A percentile compares a stretch with the other conserved stretches of the same genome.
phyloP scores from a whole-genome alignment of 495 filamentous ascomycete species.

The Penicillium bovifimosum region DNA sequence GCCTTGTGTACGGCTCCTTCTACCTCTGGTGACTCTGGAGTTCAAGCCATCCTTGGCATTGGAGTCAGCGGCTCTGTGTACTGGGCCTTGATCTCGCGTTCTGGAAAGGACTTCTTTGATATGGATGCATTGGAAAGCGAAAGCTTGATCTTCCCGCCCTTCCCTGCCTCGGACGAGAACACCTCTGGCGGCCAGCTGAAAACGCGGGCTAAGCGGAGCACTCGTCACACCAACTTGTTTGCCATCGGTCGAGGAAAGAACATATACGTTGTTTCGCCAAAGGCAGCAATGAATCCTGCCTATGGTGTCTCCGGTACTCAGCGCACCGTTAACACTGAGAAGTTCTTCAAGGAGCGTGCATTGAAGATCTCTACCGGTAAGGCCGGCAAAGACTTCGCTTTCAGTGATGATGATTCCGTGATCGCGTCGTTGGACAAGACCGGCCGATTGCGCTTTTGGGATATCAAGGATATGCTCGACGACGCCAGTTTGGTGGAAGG shows the following conservation, averaged over 20 bases:
- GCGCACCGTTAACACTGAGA: constrained; percentile 74
- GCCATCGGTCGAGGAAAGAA: constrained; percentile 92
- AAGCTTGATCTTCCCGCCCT: constrained; percentile 77
- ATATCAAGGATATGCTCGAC: constrained; percentile 70
- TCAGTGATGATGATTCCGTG: constrained; percentile 90
- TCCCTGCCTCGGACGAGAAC: constrained; percentile 68
- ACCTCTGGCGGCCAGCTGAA: constrained; percentile 86
- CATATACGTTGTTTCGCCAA: constrained; percentile 84
- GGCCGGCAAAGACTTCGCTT: constrained; percentile 95
- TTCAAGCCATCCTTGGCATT: constrained; percentile 81
- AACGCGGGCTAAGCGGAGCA: constrained; percentile 85
- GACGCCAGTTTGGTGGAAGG: constrained; percentile 50
- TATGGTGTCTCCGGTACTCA: constrained; percentile 67
- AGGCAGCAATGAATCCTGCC: constrained; percentile 62
- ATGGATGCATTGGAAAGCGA: constrained; percentile 66
- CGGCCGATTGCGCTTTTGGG: constrained; percentile 94
- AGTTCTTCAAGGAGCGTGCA: constrained; percentile 76
- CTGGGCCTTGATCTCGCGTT: constrained; percentile 72
- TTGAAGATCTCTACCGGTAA: constrained; percentile 94
- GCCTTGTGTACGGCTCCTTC: constrained; percentile 61
- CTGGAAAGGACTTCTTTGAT: constrained; percentile 67
- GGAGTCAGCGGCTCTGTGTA: constrained; percentile 91
- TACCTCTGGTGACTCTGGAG: constrained; percentile 38
- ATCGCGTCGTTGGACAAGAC: constrained; percentile 96
- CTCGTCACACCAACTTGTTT: constrained; percentile 84